These are phyloP conservation scores for Plasmodium gonderi DNA, from an alignment of 169 alveolate species.

Conservation along the genomic window DNA sequence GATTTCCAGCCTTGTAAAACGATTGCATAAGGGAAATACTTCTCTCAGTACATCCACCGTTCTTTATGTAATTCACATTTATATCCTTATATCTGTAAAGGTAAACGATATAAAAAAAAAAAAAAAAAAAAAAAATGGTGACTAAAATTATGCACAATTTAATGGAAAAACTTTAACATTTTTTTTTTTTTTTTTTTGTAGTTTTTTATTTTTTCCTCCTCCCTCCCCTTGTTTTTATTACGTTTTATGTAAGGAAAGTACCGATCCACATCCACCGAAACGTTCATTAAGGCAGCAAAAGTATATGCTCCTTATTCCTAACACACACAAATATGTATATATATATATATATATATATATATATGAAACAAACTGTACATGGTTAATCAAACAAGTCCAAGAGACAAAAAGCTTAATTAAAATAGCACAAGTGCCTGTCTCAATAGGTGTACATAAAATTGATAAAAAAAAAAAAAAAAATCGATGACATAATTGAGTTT, in stretches of 20 bases:
- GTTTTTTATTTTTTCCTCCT: neutral
- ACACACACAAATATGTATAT: too few species aligned
- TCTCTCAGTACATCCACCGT: conserved; percentile 13
- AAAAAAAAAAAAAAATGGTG: too few species aligned
- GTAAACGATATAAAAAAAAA: neutral
- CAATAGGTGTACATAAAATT: neutral
- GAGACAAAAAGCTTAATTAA: neutral
- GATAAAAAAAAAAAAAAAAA: neutral
- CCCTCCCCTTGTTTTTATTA: neutral
- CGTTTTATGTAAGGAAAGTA: conserved; percentile 79
- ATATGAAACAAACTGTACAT: neutral
- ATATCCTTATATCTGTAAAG: conserved; percentile 27
- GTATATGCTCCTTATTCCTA: conserved; percentile 78
- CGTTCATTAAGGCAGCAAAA: conserved; percentile 88
- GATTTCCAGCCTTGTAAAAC: conserved; percentile 61
- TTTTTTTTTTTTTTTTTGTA: neutral
- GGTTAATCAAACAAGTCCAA: neutral
- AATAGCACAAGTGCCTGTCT: neutral
- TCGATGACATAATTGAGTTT: neutral
- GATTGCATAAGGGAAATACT: conserved; percentile 64
- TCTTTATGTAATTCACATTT: conserved; percentile 27
- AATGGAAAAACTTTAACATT: neutral
- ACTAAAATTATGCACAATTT: neutral
- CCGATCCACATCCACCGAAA: conserved; percentile 90
- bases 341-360: too few species aligned